phyloP scores from a whole-genome alignment of 352 stramenopile genomes.

The Pythium chondricola region DNA sequence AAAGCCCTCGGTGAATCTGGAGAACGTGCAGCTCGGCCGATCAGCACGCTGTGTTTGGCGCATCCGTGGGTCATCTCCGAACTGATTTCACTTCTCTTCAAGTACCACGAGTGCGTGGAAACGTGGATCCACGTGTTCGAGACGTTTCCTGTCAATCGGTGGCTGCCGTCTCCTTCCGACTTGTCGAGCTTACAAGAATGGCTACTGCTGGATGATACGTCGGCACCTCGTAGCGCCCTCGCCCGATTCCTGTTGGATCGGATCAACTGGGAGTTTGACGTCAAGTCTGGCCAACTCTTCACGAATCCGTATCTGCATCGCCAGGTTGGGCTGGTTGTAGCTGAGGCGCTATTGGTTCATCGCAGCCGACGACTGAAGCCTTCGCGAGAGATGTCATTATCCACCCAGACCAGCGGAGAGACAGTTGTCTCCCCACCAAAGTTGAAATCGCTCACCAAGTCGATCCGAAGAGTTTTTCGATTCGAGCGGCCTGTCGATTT shows the following conservation, averaged over 20 bases:
- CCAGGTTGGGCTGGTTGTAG: conserved; percentile 71
- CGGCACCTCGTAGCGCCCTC: conserved; percentile 44
- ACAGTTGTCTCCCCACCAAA: conserved; percentile 15
- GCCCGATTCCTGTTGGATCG: conserved; percentile 73
- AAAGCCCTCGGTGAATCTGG: conserved; percentile 21
- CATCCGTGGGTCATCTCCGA: conserved; percentile 33
- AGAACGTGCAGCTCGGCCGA: conserved; percentile 22
- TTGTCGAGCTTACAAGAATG: conserved; percentile 73
- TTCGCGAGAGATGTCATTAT: not conserved
- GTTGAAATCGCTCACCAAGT: conserved; percentile 45
- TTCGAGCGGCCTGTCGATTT: conserved; percentile 67
- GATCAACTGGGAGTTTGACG: conserved; percentile 83
- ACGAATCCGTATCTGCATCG: conserved; percentile 66
- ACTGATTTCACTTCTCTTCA: conserved; percentile 34
- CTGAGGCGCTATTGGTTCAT: conserved; percentile 68
- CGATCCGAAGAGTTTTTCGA: conserved; percentile 65
- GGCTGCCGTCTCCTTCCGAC: conserved; percentile 58
- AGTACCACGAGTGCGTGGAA: conserved; percentile 74
- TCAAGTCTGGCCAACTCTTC: conserved; percentile 57
- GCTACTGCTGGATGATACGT: conserved; percentile 72
- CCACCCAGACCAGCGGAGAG: conserved; percentile 6
- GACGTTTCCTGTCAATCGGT: conserved; percentile 82
- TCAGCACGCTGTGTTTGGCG: conserved; percentile 29
- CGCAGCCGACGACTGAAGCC: conserved; percentile 37
- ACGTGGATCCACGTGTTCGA: conserved; percentile 83